Evolutionary conservation across 1,139 yeast genomes (phyloP).

Genomic region (Nakaseomyces sp.): DNA sequence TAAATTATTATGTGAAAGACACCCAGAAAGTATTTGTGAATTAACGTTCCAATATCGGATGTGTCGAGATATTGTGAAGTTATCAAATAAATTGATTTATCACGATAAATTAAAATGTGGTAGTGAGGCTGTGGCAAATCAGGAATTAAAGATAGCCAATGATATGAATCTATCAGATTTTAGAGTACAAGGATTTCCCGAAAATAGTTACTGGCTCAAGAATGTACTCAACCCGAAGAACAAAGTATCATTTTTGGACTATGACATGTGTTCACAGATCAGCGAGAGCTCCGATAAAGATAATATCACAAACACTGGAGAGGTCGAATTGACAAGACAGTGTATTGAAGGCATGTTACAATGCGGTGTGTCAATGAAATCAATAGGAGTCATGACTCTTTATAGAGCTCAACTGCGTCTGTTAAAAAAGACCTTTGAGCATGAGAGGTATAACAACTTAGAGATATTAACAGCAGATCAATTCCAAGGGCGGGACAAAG

Average conservation of each 20-base stretch:
- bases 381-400: constrained; percentile 81
- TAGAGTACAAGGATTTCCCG: constrained; percentile 5
- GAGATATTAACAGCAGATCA: constrained; percentile 92
- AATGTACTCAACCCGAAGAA: constrained; percentile 39
- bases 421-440: constrained; percentile 39
- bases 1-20: constrained; percentile 56
- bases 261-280: constrained; percentile 45
- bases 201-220: constrained; percentile 36
- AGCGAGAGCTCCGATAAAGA: constrained; percentile 56
- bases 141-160: constrained; percentile 32
- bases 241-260: constrained; percentile 69
- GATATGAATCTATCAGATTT: constrained; percentile 13
- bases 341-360: constrained; percentile 49
- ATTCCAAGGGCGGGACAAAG: constrained; percentile 93
- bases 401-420: constrained; percentile 72
- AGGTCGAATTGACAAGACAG: constrained; percentile 56
- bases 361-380: constrained; percentile 48
- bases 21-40: constrained; percentile 66
- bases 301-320: constrained; percentile 61
- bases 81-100: constrained; percentile 75
- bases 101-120: constrained; percentile 74
- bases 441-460: constrained; percentile 36
- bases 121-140: constrained; percentile 49
- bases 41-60: constrained; percentile 82
- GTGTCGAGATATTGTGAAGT: constrained; percentile 80